Conservation (phyloP, 768 basidiomycete species). For the Kwoniella botswanensis region DNA sequence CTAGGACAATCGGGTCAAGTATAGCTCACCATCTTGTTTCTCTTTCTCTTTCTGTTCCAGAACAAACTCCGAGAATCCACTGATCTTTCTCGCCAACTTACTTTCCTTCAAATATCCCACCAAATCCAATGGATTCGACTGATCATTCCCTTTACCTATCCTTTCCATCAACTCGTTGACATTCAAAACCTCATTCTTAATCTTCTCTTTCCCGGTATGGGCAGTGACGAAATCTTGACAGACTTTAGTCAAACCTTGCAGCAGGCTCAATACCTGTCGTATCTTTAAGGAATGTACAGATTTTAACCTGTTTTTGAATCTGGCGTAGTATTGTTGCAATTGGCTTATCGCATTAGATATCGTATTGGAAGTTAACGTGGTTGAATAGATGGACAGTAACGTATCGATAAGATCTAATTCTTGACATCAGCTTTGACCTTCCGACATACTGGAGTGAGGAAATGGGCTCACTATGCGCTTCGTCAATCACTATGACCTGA, state of each 20-base stretch:
- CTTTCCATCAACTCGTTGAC: slow-evolving; percentile 69
- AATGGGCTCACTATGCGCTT: slow-evolving; percentile 84
- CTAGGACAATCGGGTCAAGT: background rate
- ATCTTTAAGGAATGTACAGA: slow-evolving; percentile 76
- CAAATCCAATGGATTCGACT: slow-evolving; percentile 82
- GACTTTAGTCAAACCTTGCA: slow-evolving; percentile 71
- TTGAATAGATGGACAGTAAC: slow-evolving; percentile 81
- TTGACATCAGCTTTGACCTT: slow-evolving; percentile 1
- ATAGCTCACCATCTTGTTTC: slow-evolving; percentile 29
- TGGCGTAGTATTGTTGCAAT: slow-evolving; percentile 74
- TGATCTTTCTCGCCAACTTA: slow-evolving; percentile 70
- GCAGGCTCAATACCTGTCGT: slow-evolving; percentile 74
- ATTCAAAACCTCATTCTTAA: slow-evolving; percentile 68
- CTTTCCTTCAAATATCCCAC: slow-evolving; percentile 79
- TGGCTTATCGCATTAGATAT: slow-evolving; percentile 73
- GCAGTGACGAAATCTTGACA: slow-evolving; percentile 49
- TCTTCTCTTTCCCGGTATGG: slow-evolving; percentile 28
- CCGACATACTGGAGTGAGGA: background rate
- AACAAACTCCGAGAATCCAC: slow-evolving; percentile 76
- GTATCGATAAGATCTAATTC: slow-evolving; percentile 83
- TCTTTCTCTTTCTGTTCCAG: slow-evolving; percentile 61
- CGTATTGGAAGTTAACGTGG: slow-evolving; percentile 66
- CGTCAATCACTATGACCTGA: slow-evolving; percentile 89
- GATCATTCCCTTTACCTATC: slow-evolving; percentile 71
- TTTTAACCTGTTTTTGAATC: slow-evolving; percentile 78